Base-by-base conservation (phyloP, 257 asterid species). In the Jacaranda mimosifolia region DNA sequence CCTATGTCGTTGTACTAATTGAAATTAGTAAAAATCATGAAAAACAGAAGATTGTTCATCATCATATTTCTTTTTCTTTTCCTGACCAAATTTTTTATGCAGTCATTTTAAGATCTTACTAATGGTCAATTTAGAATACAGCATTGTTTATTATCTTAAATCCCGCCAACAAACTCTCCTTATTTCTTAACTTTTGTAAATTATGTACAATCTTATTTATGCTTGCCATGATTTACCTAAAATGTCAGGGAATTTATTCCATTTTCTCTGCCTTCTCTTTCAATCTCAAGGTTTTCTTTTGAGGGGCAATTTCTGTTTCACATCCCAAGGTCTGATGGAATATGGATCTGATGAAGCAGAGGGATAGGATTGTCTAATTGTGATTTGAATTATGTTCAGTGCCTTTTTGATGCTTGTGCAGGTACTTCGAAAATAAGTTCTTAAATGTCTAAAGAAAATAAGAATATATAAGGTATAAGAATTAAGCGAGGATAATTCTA, bases 321-420 rank as follows among this genome's bases (percentile, higher is more conserved):
- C 21, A 13, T 42, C 10, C 12, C 65, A 53, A 72, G 40, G 57
- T 60, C 60, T 11, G 70, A 66, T 15, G 77, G 69, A 51, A 10
- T 74, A 66, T 15, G 77, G 69, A 51, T 72, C 14, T 56, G 77
- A 74, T 55, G 86, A 59, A 83, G 80, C 60, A 42, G 73, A 45
- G 21, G 63, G 68, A 71, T 43, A 55, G 60, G 72, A 51, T 52
- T 58, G 32, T 51, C 17, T 43, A 46, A 57, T 52, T 76, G 40
- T 38, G 43, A 68, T n/a, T 52, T 8, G 26, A 32, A 42, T 67
- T 15, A 11, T 58, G 0, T 57, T 36, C 19, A 15, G 36, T 70
- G 63, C 36, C 59, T 52, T 70, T 36, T 70, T 18, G 26, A 12
- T 68, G 60, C 60, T 12, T 68, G 52, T 48, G 32, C 32, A 26